phyloP scores from a whole-genome alignment of 1,139 yeast species.

The Geotrichum europaeum region DNA sequence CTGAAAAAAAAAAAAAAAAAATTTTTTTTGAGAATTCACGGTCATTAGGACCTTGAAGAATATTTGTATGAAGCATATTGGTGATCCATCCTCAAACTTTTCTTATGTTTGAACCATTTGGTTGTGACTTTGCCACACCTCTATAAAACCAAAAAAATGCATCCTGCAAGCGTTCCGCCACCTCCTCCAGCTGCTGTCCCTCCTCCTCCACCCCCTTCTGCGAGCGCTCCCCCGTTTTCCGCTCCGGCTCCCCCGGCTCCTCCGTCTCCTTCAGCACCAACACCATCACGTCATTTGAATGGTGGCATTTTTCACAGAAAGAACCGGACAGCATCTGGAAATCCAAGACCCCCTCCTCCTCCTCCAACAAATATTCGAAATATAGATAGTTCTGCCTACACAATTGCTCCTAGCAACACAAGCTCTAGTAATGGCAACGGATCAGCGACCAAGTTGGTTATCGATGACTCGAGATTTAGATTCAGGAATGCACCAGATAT shows the following conservation, averaged over 20 bases:
- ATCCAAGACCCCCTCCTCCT: conserved; percentile 23
- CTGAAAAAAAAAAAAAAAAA: no score
- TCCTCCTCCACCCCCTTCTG: conserved; percentile 20
- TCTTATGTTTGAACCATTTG: no score
- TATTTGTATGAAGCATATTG: no score
- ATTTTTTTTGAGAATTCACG: no score
- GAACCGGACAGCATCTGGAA: conserved; percentile 21
- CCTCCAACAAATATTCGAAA: conserved; percentile 26
- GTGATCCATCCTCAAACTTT: no score
- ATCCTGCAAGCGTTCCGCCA: conserved; percentile 7
- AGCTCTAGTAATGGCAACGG: conserved; percentile 15
- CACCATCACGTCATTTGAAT: conserved; percentile 24
- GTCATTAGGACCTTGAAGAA: no score
- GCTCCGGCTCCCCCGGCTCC: conserved; percentile 21
- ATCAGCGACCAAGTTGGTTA: conserved; percentile 28
- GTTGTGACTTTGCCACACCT: no score
- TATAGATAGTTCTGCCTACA: conserved; percentile 32
- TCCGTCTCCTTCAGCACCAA: conserved; percentile 27
- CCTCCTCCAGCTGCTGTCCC: conserved; percentile 21
- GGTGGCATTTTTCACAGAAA: conserved; percentile 23
- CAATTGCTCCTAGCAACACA: conserved; percentile 23
- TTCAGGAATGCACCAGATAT: conserved; percentile 63
- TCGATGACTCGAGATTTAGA: conserved; percentile 71
- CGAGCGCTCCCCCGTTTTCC: conserved; percentile 8
- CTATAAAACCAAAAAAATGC: no score